Percentiles rank a stretch among this genome's conserved stretches.
phyloP scores from a whole-genome alignment of 352 stramenopile genomes.

The Globisporangium yorkense region DNA sequence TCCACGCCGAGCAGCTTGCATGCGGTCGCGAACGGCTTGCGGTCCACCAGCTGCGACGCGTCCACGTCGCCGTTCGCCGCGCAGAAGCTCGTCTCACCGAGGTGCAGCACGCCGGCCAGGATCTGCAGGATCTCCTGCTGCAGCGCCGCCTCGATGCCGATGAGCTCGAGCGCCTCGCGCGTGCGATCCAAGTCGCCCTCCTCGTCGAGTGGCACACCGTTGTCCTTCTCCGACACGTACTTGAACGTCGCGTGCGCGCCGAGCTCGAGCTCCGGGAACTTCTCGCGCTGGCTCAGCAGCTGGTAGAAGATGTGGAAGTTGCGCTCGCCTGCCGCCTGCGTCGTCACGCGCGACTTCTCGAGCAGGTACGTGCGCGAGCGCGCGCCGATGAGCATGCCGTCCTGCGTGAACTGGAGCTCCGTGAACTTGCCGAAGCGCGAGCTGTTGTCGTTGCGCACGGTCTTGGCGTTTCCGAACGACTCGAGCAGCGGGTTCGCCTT shows the following conservation, averaged over 20 bases:
- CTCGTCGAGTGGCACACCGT: constrained; percentile 37
- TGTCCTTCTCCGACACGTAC: constrained; percentile 46
- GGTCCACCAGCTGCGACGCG: constrained; percentile 42
- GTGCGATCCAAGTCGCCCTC: constrained; percentile 65
- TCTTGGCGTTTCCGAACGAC: constrained; percentile 86
- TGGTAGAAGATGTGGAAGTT: constrained; percentile 98
- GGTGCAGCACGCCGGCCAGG: constrained; percentile 90
- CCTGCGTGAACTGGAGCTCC: constrained; percentile 72
- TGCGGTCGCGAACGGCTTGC: constrained; percentile 55
- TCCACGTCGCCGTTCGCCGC: constrained; percentile 44
- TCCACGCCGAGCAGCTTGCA: constrained; percentile 88
- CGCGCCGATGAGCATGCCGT: constrained; percentile 72
- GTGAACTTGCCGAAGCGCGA: constrained; percentile 87
- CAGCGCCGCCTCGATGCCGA: constrained; percentile 80
- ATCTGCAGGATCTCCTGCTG: constrained; percentile 91
- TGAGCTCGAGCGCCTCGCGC: constrained; percentile 54
- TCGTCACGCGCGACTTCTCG: constrained; percentile 90
- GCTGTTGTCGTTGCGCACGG: constrained; percentile 83
- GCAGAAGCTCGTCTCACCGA: constrained; percentile 89
- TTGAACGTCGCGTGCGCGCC: constrained; percentile 42
- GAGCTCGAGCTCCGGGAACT: constrained; percentile 60
- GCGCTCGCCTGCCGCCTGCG: constrained; percentile 81
- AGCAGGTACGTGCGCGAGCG: constrained; percentile 88
- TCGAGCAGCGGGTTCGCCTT: constrained; percentile 88
- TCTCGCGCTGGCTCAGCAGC: constrained; percentile 58